phyloP scores from a whole-genome alignment of 768 basidiomycete genomes.

The Strobilomyces confusus region DNA sequence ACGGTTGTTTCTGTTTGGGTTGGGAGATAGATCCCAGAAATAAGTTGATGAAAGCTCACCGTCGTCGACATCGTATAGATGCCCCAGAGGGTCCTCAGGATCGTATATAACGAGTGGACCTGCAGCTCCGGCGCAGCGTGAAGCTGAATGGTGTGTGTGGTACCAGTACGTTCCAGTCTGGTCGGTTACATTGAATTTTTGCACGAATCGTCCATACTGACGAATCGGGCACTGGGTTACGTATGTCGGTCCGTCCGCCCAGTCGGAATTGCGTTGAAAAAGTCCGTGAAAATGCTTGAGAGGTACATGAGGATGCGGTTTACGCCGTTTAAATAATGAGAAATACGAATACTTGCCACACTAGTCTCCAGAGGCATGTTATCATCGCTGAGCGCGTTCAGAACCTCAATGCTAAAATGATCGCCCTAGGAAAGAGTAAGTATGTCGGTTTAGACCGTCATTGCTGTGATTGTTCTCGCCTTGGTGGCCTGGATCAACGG shows the following conservation, averaged over 20 bases:
- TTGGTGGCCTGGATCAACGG: neutral
- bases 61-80: slow-evolving; percentile 44
- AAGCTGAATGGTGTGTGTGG: slow-evolving; percentile 39
- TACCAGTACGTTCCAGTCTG: slow-evolving; percentile 46
- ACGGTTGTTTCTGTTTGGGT: slow-evolving; percentile 33
- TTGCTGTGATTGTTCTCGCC: neutral
- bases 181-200: slow-evolving; percentile 30
- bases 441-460: neutral
- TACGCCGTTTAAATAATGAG: neutral
- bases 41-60: slow-evolving; percentile 22
- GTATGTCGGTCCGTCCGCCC: neutral
- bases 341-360: slow-evolving; percentile 16
- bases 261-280: neutral
- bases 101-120: slow-evolving; percentile 20
- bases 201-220: slow-evolving; percentile 30
- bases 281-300: slow-evolving; percentile 1
- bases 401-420: slow-evolving; percentile 38
- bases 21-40: neutral
- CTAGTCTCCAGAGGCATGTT: slow-evolving; percentile 43
- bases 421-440: slow-evolving; percentile 29
- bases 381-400: slow-evolving; percentile 30
- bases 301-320: slow-evolving; percentile 15
- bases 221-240: slow-evolving; percentile 13
- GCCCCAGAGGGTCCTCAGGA: slow-evolving; percentile 32
- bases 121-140: slow-evolving; percentile 39